A percentile compares a stretch with the other conserved stretches of the same genome.
Conservation (phyloP, 805 yeast species). For the Wickerhamomyces kurtzmanii region DNA sequence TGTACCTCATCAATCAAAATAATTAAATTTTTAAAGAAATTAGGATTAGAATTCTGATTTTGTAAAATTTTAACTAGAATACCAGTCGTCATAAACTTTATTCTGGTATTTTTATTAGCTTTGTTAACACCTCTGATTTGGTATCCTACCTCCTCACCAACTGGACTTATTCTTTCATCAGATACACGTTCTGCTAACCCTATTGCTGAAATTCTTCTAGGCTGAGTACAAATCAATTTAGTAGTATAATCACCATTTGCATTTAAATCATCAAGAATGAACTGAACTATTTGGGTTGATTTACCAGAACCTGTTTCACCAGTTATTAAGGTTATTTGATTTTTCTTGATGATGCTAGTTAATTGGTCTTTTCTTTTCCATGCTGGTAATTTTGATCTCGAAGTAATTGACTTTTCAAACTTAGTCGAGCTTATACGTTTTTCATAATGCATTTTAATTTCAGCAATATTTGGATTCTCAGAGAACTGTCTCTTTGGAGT, state of each 20-base stretch:
- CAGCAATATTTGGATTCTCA: conserved; percentile 19
- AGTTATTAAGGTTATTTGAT: conserved; percentile 69
- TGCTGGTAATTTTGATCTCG: conserved; percentile 67
- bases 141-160: conserved; percentile 81
- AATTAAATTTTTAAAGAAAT: conserved; percentile 43
- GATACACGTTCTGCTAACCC: conserved; percentile 91
- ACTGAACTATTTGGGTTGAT: conserved; percentile 91
- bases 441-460: conserved; percentile 24
- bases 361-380: conserved; percentile 59
- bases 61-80: conserved; percentile 82
- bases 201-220: conserved; percentile 90
- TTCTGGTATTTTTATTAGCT: conserved; percentile 47
- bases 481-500: conserved; percentile 3
- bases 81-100: conserved; percentile 91
- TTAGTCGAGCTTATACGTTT: conserved; percentile 20
- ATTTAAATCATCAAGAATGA: conserved; percentile 61
- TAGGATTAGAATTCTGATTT: conserved; percentile 20
- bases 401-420: conserved; percentile 28
- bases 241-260: conserved; percentile 33
- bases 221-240: conserved; percentile 82
- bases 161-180: conserved; percentile 51
- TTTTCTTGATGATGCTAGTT: conserved; percentile 40
- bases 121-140: conserved; percentile 85
- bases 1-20: conserved; percentile 94
- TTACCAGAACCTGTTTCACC: conserved; percentile 99